Conservation (phyloP, 345 rosid species). For the Angophora floribunda region DNA sequence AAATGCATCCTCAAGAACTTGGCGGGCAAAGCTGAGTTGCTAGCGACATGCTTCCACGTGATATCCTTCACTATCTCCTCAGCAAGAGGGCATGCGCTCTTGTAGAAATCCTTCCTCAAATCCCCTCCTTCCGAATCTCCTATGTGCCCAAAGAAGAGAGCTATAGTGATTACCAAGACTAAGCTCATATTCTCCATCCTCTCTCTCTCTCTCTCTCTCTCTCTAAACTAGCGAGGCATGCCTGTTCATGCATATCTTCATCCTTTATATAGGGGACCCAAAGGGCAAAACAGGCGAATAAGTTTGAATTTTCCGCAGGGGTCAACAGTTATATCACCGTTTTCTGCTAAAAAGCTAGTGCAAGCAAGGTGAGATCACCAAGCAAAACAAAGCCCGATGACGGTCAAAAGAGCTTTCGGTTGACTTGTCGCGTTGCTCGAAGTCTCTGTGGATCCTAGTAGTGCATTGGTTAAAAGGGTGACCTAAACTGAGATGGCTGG, state of each 20-base stretch:
- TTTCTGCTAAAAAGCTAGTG: not conserved
- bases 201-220: not conserved
- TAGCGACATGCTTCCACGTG: slow-evolving; percentile 15
- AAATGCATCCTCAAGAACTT: slow-evolving; percentile 40
- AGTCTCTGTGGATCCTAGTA: not conserved
- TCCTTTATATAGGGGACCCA: not conserved
- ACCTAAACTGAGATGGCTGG: not conserved
- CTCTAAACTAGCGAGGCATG: not conserved
- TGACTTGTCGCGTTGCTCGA: not conserved
- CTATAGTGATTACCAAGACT: not conserved
- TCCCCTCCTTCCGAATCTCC: slow-evolving; percentile 7
- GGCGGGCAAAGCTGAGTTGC: slow-evolving; percentile 20
- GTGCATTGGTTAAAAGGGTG: not conserved
- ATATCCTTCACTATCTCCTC: slow-evolving; percentile 14
- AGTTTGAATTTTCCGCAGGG: not conserved
- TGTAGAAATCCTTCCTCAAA: slow-evolving; percentile 20
- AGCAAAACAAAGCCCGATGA: not conserved
- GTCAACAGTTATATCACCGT: not conserved
- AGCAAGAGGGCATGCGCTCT: slow-evolving; percentile 20
- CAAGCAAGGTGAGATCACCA: not conserved
- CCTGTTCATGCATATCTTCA: not conserved
- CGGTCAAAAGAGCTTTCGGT: not conserved
- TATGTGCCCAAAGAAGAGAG: not conserved
- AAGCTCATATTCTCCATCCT: not conserved
- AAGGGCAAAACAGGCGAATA: not conserved